Conservation (phyloP, 2,329 filamentous ascomycete species). For the Aspergillus sp. region DNA sequence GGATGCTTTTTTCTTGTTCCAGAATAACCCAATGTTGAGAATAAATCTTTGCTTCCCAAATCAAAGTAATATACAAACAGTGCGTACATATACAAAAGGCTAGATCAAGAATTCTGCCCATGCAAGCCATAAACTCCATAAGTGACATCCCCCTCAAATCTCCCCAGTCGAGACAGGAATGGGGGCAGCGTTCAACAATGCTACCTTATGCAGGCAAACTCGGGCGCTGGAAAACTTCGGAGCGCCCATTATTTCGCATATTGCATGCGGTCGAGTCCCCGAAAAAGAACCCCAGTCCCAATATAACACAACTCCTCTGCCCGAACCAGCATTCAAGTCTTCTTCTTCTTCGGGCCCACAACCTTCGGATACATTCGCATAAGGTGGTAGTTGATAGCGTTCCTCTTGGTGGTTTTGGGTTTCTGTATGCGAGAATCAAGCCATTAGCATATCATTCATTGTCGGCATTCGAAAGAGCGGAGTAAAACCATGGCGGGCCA, state of each 20-base stretch:
- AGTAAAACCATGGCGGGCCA: background rate
- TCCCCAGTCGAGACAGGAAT: background rate
- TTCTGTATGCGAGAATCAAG: slow-evolving; percentile 45
- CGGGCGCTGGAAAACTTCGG: background rate
- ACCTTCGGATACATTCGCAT: slow-evolving; percentile 73
- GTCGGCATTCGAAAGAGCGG: background rate
- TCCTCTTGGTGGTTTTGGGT: slow-evolving; percentile 61
- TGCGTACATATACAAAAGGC: slow-evolving; percentile 13
- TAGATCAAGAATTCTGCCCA: slow-evolving; percentile 1
- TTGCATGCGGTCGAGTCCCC: background rate
- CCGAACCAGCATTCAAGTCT: slow-evolving; percentile 35
- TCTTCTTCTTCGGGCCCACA: slow-evolving; percentile 68
- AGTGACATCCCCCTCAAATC: background rate
- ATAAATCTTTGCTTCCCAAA: background rate
- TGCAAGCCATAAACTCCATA: slow-evolving; percentile 12
- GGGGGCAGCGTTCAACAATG: too few relatives aligned
- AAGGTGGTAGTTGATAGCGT: slow-evolving; percentile 89
- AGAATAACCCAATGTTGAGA: background rate
- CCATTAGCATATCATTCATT: background rate
- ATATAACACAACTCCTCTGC: background rate
- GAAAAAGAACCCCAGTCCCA: background rate
- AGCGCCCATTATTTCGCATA: background rate
- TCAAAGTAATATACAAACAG: slow-evolving; percentile 13
- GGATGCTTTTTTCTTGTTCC: background rate
- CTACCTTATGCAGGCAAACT: background rate